A percentile compares a stretch with the other conserved stretches of the same genome.
These are phyloP conservation scores for Claviceps sp. DNA, from an alignment of 2,329 filamentous ascomycete species.

Conservation along the genomic window DNA sequence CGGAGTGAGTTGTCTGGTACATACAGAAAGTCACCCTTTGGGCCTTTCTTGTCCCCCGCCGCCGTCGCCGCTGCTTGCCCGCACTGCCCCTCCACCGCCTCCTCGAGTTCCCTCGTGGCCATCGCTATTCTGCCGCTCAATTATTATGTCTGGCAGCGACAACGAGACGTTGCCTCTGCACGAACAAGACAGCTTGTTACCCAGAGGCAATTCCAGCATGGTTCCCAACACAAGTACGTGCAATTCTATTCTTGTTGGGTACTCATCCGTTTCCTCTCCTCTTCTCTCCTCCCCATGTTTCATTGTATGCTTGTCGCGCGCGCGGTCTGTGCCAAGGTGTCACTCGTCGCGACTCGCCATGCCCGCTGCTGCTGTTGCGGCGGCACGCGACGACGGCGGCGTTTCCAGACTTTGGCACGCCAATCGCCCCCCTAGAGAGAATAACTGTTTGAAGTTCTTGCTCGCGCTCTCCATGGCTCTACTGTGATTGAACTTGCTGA, in stretches of 20 bases:
- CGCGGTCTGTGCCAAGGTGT: neutral
- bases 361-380: neutral
- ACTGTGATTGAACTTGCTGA: neutral
- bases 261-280: neutral
- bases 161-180: constrained; percentile 20
- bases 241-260: neutral
- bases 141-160: constrained; percentile 17
- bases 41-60: too few relatives aligned
- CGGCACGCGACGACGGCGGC: too few relatives aligned
- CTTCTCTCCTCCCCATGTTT: neutral
- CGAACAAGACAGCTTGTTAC: constrained; percentile 13
- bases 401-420: too few relatives aligned
- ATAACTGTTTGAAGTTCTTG: too few relatives aligned
- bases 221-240: constrained; percentile 21
- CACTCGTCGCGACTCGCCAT: neutral
- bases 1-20: too few relatives aligned
- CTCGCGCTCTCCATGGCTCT: too few relatives aligned
- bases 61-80: too few relatives aligned
- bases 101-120: constrained; percentile 6
- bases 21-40: too few relatives aligned
- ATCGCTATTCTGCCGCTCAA: constrained; percentile 8
- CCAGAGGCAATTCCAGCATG: constrained; percentile 17
- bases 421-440: too few relatives aligned
- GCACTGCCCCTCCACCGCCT: neutral
- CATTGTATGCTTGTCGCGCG: neutral